Base-by-base conservation (phyloP, 768 basidiomycete species). In the Macrocybe gigantea region DNA sequence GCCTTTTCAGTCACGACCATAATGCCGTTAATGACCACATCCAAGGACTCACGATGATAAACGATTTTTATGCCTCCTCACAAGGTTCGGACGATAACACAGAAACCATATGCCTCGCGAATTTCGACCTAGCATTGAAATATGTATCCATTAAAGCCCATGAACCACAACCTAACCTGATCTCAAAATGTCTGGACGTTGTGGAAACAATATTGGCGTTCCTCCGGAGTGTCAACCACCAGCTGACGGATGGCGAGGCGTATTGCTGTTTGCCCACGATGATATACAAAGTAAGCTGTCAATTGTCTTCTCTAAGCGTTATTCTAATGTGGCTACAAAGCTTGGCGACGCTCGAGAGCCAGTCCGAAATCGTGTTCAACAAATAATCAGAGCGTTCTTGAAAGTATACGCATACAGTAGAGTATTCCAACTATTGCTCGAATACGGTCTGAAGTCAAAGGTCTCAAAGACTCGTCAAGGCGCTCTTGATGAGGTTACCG, bases 1-100 rank as follows among this genome's bases (percentile, higher is more conserved):
- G 80, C 30, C 72, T 99, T 30, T 99, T 97, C 71, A 97, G 95
- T 59, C 89, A 88, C 51, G 96, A 96, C 57, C 96, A 97, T 63
- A 90, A 87, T 54, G 91, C 93, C 5, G 85, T 97, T 53, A 94
- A 92, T 56, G 96, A 98, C 62, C 84, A 88, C 58, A 76, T 95
- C 45, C 71, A 73, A n/a, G 95, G 88, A 5, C 65, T 98, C 45
- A 71, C 77, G 5, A 74, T 69, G 42, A 73, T 98, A 14, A 77
- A 82, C 45, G 90, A 94, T 1, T 85, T 91, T 60, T 93, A 83
- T 64, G 63, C 78, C 43, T 69, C 69, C 42, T 76, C 80, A 12
- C 71, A 78, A 29, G 70, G 71, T 14, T 78, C 76, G 13, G 79
- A 81, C 31, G 79, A 86, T 38, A 71, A 68, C 44, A 62, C 83